Conservation (phyloP, 495 filamentous ascomycete genomes). For the Lepraria neglecta region DNA sequence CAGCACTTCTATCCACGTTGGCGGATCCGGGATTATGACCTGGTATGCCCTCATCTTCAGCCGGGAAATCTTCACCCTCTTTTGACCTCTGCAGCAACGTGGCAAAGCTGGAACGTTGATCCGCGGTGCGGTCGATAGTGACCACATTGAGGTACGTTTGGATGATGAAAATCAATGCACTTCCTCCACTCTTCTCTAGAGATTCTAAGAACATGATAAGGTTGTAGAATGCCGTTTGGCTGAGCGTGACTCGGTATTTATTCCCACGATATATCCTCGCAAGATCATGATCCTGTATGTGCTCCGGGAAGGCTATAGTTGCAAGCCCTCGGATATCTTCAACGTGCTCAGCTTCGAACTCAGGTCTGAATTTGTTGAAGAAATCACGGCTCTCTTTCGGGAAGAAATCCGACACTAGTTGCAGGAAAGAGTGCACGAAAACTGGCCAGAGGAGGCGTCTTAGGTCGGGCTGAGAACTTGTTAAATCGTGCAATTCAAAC, state of each 20-base stretch:
- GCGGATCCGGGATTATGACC: slow-evolving; percentile 82
- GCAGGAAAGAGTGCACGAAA: slow-evolving; percentile 86
- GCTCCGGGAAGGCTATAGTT: slow-evolving; percentile 64
- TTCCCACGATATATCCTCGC: slow-evolving; percentile 73
- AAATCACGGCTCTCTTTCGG: slow-evolving; percentile 63
- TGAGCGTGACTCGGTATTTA: slow-evolving; percentile 83
- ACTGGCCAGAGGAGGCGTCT: slow-evolving; percentile 80
- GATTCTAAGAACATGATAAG: slow-evolving; percentile 83
- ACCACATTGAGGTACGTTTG: slow-evolving; percentile 67
- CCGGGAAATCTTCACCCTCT: slow-evolving; percentile 58
- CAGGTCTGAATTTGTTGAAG: slow-evolving; percentile 56
- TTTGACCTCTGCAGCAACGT: slow-evolving; percentile 61
- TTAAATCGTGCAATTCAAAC: slow-evolving; percentile 30
- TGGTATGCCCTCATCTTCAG: slow-evolving; percentile 87
- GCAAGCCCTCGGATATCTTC: slow-evolving; percentile 68
- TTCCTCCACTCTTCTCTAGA: slow-evolving; percentile 71
- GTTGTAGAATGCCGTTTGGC: slow-evolving; percentile 66
- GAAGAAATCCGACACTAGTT: slow-evolving; percentile 69
- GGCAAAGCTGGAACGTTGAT: slow-evolving; percentile 74
- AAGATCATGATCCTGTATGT: slow-evolving; percentile 62
- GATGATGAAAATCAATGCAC: slow-evolving; percentile 65
- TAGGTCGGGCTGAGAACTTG: slow-evolving; percentile 63
- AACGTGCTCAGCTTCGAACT: slow-evolving; percentile 67
- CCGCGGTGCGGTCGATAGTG: slow-evolving; percentile 65
- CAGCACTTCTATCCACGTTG: slow-evolving; percentile 61